phyloP scores from a whole-genome alignment of 106 monocot genomes.

The Allium cepa region DNA sequence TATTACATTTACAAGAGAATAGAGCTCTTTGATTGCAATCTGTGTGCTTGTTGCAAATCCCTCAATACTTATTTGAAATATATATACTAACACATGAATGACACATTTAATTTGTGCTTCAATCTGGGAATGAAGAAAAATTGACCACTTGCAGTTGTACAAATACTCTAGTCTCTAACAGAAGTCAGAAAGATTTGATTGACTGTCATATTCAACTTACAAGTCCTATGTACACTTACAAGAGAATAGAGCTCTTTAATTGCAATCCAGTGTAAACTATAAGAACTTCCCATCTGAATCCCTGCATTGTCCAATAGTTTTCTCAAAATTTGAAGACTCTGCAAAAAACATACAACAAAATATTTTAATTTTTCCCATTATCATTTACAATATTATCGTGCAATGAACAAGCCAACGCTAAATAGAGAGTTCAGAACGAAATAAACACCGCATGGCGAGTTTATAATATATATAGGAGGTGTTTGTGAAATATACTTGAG shows the following conservation, averaged over 20 bases:
- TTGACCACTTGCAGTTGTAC: too few species aligned
- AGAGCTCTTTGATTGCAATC: slow-evolving; percentile 47
- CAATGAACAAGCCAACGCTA: too few species aligned
- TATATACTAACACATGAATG: too few species aligned
- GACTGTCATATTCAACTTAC: not conserved
- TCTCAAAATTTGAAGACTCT: slow-evolving; percentile 65
- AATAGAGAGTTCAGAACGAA: too few species aligned
- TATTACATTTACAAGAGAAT: slow-evolving; percentile 54
- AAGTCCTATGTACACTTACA: slow-evolving; percentile 22
- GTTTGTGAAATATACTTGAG: too few species aligned
- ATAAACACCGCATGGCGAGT: too few species aligned
- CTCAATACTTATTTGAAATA: too few species aligned
- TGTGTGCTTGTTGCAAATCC: slow-evolving; percentile 17
- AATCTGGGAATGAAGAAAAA: too few species aligned
- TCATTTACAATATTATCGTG: too few species aligned
- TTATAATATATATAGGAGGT: too few species aligned
- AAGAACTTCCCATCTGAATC: slow-evolving; percentile 30
- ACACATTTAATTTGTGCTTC: too few species aligned
- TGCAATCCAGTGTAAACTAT: slow-evolving; percentile 51
- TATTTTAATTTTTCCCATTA: too few species aligned
- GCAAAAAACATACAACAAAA: slow-evolving; percentile 11
- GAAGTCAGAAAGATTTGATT: not conserved
- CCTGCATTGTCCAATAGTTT: slow-evolving; percentile 69
- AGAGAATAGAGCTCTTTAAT: slow-evolving; percentile 66
- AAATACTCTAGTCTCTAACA: not conserved